phyloP scores from a whole-genome alignment of 257 asterid species.

The Oldenlandia corymbosa region DNA sequence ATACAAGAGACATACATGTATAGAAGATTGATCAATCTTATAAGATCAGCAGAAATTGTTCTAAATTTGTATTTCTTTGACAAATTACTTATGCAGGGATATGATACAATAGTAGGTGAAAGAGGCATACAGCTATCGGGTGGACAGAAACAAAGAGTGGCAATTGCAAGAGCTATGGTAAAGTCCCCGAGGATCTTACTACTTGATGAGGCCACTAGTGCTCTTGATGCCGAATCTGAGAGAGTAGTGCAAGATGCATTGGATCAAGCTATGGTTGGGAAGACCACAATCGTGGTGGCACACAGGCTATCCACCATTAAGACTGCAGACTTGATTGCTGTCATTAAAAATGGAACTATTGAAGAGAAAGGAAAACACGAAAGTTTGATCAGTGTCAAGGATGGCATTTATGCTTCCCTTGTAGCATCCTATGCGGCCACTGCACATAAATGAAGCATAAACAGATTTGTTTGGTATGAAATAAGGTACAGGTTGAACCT shows the following conservation, averaged over 20 bases:
- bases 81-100: constrained; percentile 13
- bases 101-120: constrained; percentile 24
- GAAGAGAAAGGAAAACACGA: constrained; percentile 16
- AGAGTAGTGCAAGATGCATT: constrained; percentile 33
- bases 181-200: constrained; percentile 19
- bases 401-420: constrained; percentile 17
- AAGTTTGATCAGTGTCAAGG: constrained; percentile 3
- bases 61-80: too few species aligned
- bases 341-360: constrained; percentile 14
- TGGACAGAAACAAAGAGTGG: constrained; percentile 28
- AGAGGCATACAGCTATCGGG: constrained; percentile 23
- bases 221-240: constrained; percentile 31
- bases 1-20: too few species aligned
- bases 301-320: constrained; percentile 26
- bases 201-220: constrained; percentile 23
- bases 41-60: too few species aligned
- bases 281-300: constrained; percentile 32
- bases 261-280: constrained; percentile 26
- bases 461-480: neutral
- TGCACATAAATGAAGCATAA: neutral
- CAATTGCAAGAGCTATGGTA: constrained; percentile 21
- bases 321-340: constrained; percentile 15
- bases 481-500: neutral
- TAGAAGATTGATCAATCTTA: neutral
- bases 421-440: neutral